A percentile compares a stretch with the other conserved stretches of the same genome.
Conservation (phyloP, 2,329 filamentous ascomycete genomes). For the Exutisphaerella laricina region DNA sequence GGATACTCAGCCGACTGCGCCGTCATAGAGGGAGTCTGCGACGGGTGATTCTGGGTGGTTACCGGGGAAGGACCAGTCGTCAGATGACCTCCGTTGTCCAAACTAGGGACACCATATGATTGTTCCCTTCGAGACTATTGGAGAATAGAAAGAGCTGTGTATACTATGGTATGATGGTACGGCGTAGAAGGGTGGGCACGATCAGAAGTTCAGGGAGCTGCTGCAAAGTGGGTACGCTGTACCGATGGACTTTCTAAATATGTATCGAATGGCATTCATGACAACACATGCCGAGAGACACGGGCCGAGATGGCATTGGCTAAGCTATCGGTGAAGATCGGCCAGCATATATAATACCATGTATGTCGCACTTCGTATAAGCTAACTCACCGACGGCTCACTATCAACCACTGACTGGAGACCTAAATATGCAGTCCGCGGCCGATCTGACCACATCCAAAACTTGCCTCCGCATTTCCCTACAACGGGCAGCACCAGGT, state of each 20-base stretch:
- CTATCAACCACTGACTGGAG: no score
- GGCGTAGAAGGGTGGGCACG: neutral
- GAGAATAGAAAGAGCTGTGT: neutral
- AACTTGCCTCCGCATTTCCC: slow-evolving; percentile 11
- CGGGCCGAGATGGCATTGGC: neutral
- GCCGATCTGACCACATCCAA: slow-evolving; percentile 4
- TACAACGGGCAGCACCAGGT: slow-evolving; percentile 10
- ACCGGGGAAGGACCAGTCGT: no score
- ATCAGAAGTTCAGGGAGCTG: neutral
- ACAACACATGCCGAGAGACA: neutral
- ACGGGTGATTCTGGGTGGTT: no score
- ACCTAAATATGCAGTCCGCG: neutral
- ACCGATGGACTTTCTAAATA: neutral
- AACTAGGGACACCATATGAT: no score
- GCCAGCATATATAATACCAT: neutral
- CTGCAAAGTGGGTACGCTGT: no score
- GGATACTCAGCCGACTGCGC: slow-evolving; percentile 35
- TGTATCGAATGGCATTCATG: neutral
- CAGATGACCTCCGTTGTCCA: no score
- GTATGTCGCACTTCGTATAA: no score
- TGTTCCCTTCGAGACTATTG: neutral
- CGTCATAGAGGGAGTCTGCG: neutral
- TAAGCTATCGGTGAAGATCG: slow-evolving; percentile 1
- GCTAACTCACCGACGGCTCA: no score
- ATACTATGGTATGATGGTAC: neutral